phyloP scores from a whole-genome alignment of 441 rosid genomes.

The Omphalea diandra region DNA sequence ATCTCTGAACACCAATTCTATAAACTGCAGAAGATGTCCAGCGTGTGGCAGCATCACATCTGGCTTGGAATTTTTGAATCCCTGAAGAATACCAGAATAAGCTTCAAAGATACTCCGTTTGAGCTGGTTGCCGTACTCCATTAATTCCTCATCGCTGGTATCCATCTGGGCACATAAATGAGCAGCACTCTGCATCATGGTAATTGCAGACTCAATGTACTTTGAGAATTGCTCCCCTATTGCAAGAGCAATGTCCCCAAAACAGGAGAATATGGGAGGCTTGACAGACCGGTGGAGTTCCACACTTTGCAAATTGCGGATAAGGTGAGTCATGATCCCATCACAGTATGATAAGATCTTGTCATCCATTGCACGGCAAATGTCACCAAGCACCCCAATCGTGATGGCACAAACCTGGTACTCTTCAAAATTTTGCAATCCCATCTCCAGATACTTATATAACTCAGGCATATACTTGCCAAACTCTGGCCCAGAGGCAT shows the following conservation, averaged over 20 bases:
- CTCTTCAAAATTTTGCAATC: constrained; percentile 86
- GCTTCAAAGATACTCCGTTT: constrained; percentile 86
- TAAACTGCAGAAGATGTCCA: constrained; percentile 76
- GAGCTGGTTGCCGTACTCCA: constrained; percentile 86
- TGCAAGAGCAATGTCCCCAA: constrained; percentile 94
- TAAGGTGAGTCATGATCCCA: constrained; percentile 76
- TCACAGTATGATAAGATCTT: constrained; percentile 77
- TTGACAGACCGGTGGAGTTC: constrained; percentile 89
- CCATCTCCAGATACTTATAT: constrained; percentile 77
- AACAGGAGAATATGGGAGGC: constrained; percentile 89
- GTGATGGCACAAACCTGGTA: constrained; percentile 94
- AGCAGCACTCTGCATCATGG: constrained; percentile 83
- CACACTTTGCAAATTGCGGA: constrained; percentile 66
- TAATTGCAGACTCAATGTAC: constrained; percentile 55
- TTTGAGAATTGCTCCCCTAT: constrained; percentile 79
- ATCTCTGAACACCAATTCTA: constrained; percentile 74
- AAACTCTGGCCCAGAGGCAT: constrained; percentile 79
- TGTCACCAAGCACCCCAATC: constrained; percentile 90
- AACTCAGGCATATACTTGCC: constrained; percentile 80
- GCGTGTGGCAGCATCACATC: constrained; percentile 88
- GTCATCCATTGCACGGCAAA: constrained; percentile 86
- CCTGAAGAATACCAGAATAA: constrained; percentile 92
- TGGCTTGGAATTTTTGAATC: constrained; percentile 70
- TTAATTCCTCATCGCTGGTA: constrained; percentile 64
- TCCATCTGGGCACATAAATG: constrained; percentile 72